phyloP scores from a whole-genome alignment of 768 basidiomycete genomes.

The Hygrophorus russula region DNA sequence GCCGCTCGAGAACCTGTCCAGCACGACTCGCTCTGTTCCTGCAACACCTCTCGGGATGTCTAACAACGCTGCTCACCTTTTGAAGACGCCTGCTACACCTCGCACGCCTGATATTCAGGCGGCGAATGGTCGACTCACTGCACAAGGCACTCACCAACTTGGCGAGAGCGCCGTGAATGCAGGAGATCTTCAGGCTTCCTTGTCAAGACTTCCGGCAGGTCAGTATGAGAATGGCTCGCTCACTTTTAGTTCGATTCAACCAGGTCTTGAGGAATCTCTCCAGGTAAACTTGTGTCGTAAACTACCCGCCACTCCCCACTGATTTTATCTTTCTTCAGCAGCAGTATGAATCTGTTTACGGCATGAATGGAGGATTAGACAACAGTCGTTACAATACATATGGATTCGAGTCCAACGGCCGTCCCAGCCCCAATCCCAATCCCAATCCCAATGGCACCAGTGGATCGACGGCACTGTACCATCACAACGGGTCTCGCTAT shows the following conservation, averaged over 20 bases:
- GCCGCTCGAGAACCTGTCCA: constrained; percentile 52
- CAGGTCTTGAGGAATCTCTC: constrained; percentile 38
- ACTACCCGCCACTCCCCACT: not conserved
- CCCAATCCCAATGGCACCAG: constrained; percentile 23
- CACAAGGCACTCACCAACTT: constrained; percentile 34
- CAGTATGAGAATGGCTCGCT: constrained; percentile 47
- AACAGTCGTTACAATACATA: constrained; percentile 45
- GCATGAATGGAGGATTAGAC: constrained; percentile 39
- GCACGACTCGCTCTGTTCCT: constrained; percentile 69
- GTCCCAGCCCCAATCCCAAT: constrained; percentile 20
- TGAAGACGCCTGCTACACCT: constrained; percentile 64
- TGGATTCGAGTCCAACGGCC: constrained; percentile 38
- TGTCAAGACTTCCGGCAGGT: constrained; percentile 53
- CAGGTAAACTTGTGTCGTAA: constrained; percentile 28
- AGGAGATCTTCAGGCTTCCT: constrained; percentile 56
- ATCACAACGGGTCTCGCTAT: constrained; percentile 69
- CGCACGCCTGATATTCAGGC: constrained; percentile 47
- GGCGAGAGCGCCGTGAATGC: constrained; percentile 39
- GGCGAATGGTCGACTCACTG: constrained; percentile 51
- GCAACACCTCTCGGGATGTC: constrained; percentile 65
- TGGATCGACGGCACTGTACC: constrained; percentile 69
- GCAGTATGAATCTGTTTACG: constrained; percentile 53
- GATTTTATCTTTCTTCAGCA: constrained; percentile 13
- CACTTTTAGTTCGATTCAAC: constrained; percentile 42
- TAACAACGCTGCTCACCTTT: constrained; percentile 33